Base-by-base conservation (phyloP, 441 rosid species). In the Populus hybrid region DNA sequence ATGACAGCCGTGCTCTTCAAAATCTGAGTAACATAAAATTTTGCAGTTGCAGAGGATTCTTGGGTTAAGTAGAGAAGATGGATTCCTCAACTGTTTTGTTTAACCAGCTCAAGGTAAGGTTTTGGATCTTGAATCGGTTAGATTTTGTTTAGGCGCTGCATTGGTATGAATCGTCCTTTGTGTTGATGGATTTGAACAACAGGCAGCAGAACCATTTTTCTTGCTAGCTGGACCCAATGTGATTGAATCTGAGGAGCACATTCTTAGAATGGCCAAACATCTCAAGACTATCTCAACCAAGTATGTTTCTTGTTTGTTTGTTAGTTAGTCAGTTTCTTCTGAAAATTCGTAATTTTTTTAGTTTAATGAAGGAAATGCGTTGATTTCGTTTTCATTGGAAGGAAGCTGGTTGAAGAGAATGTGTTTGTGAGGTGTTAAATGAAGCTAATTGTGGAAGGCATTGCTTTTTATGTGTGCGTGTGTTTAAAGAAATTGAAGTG, bases 201-300 rank as follows among this genome's bases (percentile, higher is more conserved):
- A 94, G 97, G 87, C 83, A 40, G 90, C 98, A 10, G 90, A 91
- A 21, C 96, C 97, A 7, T 92, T 94, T 81, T 94, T 94, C 88
- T 78, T 94, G 79, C 77, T 94, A 74, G 97, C 97, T 1, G 98
- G 97, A 59, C 98, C 96, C 79, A 92, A 91, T 89, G 98, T 91
- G 81, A 94, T 94, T 77, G 97, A 92, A 87, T 94, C 97, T 6
- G 98, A 94, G 78, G 94, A 94, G 61, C 97, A 94, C 81, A 77
- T 88, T 82, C 81, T 92, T 59, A 82, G 78, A 68, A 90, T 94
- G 96, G 97, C 98, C 38, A 86, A 81, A 26, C 90, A 88, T 79
- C 85, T 94, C 67, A 94, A 91, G 88, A 67, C 79, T 32, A 81
- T 92, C n/a, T 69, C 94, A 26, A 79, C 87, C 20, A 94, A 87